These are phyloP conservation scores for Russula emetica DNA, from an alignment of 768 basidiomycete species.

Conservation along the genomic window DNA sequence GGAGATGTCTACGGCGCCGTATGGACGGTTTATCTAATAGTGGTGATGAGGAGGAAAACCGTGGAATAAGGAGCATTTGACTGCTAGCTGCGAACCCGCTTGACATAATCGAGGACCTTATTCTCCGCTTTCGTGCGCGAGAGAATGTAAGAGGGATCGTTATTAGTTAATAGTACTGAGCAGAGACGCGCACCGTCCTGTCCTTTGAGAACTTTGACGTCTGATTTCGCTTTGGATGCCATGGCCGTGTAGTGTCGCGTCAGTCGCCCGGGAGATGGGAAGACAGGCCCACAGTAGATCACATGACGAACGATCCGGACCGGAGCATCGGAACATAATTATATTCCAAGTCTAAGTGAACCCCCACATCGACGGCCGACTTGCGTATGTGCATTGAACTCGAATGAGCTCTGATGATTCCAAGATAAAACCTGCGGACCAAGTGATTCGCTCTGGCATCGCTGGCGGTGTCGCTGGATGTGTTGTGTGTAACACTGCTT, in stretches of 20 bases:
- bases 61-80: neutral
- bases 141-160: neutral
- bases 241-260: slow-evolving; percentile 1
- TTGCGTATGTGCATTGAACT: slow-evolving; percentile 17
- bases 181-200: slow-evolving; percentile 21
- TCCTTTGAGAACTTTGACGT: slow-evolving; percentile 27
- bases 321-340: neutral
- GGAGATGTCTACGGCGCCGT: slow-evolving; percentile 85
- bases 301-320: slow-evolving; percentile 5
- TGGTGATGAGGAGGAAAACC: neutral
- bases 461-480: slow-evolving; percentile 95
- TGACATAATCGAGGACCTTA: slow-evolving; percentile 25
- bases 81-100: slow-evolving; percentile 29
- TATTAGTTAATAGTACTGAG: too few species aligned
- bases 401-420: slow-evolving; percentile 61
- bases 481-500: slow-evolving; percentile 56
- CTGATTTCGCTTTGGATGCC: slow-evolving; percentile 23
- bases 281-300: too few species aligned
- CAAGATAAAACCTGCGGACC: slow-evolving; percentile 28
- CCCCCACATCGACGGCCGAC: neutral
- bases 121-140: slow-evolving; percentile 23
- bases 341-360: neutral
- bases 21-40: slow-evolving; percentile 81
- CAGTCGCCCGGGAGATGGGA: too few species aligned
- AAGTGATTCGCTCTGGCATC: slow-evolving; percentile 72